phyloP scores from a whole-genome alignment of 352 stramenopile genomes.

The Labyrinthula sp. region DNA sequence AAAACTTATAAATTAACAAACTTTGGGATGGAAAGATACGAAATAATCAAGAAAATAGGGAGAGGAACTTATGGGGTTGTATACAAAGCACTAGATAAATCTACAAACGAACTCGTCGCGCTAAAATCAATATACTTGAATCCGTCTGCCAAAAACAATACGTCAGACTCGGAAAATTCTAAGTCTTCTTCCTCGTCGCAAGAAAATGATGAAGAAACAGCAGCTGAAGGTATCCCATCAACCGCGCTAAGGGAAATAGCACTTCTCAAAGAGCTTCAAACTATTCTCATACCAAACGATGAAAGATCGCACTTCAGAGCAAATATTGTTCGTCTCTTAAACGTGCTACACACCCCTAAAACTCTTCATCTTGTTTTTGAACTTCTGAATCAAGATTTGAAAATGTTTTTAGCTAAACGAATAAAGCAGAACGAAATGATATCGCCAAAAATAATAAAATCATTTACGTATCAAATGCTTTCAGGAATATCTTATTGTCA shows the following conservation, averaged over 20 bases:
- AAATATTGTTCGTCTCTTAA: slow-evolving; percentile 82
- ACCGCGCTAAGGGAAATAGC: slow-evolving; percentile 95
- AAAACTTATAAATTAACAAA: too few relatives aligned
- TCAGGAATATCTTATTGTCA: slow-evolving; percentile 96
- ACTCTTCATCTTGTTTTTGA: slow-evolving; percentile 98
- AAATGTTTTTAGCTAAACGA: slow-evolving; percentile 72
- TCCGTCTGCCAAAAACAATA: too few relatives aligned
- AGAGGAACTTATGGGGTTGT: slow-evolving; percentile 86
- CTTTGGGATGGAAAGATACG: slow-evolving; percentile 45
- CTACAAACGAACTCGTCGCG: slow-evolving; percentile 68
- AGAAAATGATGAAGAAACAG: too few relatives aligned
- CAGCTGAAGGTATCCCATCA: slow-evolving; percentile 90
- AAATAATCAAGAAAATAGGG: slow-evolving; percentile 64
- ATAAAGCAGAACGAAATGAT: slow-evolving; percentile 38
- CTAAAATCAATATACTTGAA: too few relatives aligned
- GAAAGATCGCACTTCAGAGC: too few relatives aligned
- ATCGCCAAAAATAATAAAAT: slow-evolving; percentile 49
- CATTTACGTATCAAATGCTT: slow-evolving; percentile 96
- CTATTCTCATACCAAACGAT: too few relatives aligned
- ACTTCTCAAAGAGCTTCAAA: slow-evolving; percentile 81
- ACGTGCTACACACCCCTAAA: slow-evolving; percentile 76
- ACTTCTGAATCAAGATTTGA: slow-evolving; percentile 62
- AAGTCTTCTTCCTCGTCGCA: too few relatives aligned
- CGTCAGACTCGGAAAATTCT: too few relatives aligned
- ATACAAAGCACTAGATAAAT: slow-evolving; percentile 78